These are phyloP conservation scores for Psilocybe azurescens DNA, from an alignment of 768 basidiomycete species.

Conservation along the genomic window DNA sequence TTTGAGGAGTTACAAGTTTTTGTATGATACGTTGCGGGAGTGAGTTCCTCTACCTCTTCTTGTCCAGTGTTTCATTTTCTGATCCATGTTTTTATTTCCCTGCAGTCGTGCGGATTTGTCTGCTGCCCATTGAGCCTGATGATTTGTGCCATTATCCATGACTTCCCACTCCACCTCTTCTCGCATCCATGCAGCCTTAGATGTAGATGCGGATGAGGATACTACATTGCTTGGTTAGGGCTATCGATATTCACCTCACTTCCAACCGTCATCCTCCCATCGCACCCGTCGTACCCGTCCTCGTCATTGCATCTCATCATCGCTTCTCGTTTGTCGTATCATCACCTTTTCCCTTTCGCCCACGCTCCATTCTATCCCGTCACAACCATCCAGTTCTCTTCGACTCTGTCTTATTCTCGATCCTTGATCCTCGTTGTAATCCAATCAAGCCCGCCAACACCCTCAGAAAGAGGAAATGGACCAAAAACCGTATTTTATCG, in stretches of 20 bases:
- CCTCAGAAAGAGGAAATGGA: not conserved
- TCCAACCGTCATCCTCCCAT: not conserved
- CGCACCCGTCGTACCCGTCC: not conserved
- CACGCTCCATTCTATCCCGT: too few species aligned
- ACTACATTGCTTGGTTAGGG: not conserved
- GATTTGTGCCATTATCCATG: not conserved
- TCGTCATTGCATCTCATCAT: not conserved
- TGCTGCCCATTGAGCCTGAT: conserved; percentile 25
- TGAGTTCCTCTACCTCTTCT: conserved; percentile 45
- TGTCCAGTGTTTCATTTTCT: not conserved
- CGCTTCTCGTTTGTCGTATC: not conserved
- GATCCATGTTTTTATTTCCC: conserved; percentile 8
- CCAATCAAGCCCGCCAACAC: not conserved
- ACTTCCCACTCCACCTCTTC: not conserved
- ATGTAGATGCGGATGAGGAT: not conserved
- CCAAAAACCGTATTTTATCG: not conserved
- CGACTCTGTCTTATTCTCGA: not conserved
- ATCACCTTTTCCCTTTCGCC: too few species aligned
- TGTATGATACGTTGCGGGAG: conserved; percentile 89
- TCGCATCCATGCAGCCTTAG: not conserved
- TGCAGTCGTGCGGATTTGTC: conserved; percentile 51
- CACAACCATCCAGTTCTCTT: too few species aligned
- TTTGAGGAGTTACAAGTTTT: conserved; percentile 89
- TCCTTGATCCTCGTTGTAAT: not conserved
- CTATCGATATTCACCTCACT: not conserved